These are phyloP conservation scores for Lactifluus echinatus DNA, from an alignment of 768 basidiomycete genomes.

Conservation along the genomic window DNA sequence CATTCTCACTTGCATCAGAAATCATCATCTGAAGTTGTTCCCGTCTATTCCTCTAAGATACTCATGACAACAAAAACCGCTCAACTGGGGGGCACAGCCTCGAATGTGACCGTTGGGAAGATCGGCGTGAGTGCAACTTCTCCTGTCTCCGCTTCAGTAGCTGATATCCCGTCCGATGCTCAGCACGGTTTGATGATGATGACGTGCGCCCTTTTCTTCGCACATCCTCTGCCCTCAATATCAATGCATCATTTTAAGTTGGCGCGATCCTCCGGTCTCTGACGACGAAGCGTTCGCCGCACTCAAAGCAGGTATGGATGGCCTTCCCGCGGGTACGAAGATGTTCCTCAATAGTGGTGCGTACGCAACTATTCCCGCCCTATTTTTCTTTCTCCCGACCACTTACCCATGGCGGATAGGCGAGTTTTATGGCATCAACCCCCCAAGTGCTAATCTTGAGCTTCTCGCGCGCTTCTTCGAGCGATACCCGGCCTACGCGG, in stretches of 20 bases:
- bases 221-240: neutral
- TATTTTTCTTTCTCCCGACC: neutral
- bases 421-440: slow-evolving; percentile 48
- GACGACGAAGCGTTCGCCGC: slow-evolving; percentile 56
- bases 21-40: neutral
- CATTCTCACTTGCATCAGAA: neutral
- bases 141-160: neutral
- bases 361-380: slow-evolving; percentile 7
- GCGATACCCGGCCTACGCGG: slow-evolving; percentile 35
- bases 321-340: slow-evolving; percentile 37
- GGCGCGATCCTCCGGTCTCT: slow-evolving; percentile 29
- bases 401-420: slow-evolving; percentile 24
- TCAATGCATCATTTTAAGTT: neutral
- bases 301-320: slow-evolving; percentile 44
- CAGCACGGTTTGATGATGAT: slow-evolving; percentile 47
- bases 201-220: slow-evolving; percentile 32
- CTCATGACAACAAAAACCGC: slow-evolving; percentile 21
- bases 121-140: slow-evolving; percentile 30
- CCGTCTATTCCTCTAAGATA: neutral
- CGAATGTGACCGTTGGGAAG: slow-evolving; percentile 31
- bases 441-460: slow-evolving; percentile 37
- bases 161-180: neutral
- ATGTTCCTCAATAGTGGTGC: slow-evolving; percentile 45
- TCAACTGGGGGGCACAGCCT: slow-evolving; percentile 34
- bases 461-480: slow-evolving; percentile 44